A percentile compares a stretch with the other conserved stretches of the same genome.
These are phyloP conservation scores for Colletotrichum trifolii DNA, from an alignment of 2,329 filamentous ascomycete genomes.

Conservation along the genomic window DNA sequence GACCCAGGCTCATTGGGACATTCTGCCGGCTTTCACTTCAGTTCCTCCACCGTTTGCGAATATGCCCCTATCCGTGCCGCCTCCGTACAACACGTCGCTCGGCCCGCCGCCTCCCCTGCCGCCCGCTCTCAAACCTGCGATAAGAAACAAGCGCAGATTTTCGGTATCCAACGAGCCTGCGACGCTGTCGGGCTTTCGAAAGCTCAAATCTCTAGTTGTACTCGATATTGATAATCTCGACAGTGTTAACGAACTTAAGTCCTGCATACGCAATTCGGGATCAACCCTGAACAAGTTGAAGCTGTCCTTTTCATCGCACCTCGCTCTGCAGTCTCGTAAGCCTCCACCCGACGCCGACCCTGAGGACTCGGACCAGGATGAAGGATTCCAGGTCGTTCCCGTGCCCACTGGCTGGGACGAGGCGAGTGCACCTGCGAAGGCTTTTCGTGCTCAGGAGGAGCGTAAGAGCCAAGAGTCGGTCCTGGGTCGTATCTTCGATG, in stretches of 20 bases:
- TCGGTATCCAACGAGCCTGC: slow-evolving; percentile 53
- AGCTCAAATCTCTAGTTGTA: slow-evolving; percentile 63
- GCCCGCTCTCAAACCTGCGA: slow-evolving; percentile 48
- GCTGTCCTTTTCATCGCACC: slow-evolving; percentile 66
- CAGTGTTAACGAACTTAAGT: slow-evolving; percentile 64
- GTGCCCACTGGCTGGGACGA: slow-evolving; percentile 39
- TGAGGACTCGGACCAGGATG: slow-evolving; percentile 65
- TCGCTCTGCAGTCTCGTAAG: slow-evolving; percentile 58
- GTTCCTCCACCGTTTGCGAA: slow-evolving; percentile 34
- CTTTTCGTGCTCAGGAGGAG: slow-evolving; percentile 62
- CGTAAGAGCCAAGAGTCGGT: slow-evolving; percentile 65
- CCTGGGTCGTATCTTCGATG: slow-evolving; percentile 63
- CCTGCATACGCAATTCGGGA: slow-evolving; percentile 65
- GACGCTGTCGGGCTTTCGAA: slow-evolving; percentile 68
- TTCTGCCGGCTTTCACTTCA: slow-evolving; percentile 38
- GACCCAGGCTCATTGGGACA: slow-evolving; percentile 35
- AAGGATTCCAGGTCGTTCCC: slow-evolving; percentile 63
- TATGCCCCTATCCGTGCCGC: slow-evolving; percentile 26
- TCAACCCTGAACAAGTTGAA: slow-evolving; percentile 65
- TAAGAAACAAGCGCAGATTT: slow-evolving; percentile 51
- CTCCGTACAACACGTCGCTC: slow-evolving; percentile 36
- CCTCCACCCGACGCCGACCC: slow-evolving; percentile 52
- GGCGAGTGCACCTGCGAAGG: slow-evolving; percentile 55
- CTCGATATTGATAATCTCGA: slow-evolving; percentile 71
- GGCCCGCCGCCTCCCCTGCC: slow-evolving; percentile 44